Base-by-base conservation (phyloP, 1,284 basidiomycete genomes). In the Tilletia caries region DNA sequence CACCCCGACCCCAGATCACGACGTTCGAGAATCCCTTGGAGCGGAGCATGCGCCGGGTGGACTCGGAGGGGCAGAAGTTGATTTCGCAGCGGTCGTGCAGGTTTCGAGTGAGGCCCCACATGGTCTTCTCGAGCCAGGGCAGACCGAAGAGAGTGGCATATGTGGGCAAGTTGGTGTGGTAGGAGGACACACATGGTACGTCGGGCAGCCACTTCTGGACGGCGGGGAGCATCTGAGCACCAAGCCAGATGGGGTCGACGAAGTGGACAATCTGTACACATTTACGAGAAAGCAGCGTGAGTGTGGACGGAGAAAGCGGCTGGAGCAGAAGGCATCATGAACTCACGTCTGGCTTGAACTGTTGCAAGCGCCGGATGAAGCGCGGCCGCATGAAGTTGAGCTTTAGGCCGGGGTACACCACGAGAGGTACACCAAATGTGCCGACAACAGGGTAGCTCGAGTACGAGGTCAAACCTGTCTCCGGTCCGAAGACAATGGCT, bases 361-460 rank as follows among this genome's bases (percentile, higher is more conserved):
- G 83, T 48, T 80, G 77, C 29, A 85, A 69, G 20, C 85, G 82
- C n/a, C 84, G 79, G 67, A 88, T 78, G 76, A 88, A 88, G 52
- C 85, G 84, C 1, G 87, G 87, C 0, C 87, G 85, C 64, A 87
- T 83, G 73, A 88, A 88, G 80, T 88, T 88, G 75, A 88, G 85
- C 80, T 87, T 87, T 62, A 88, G 83, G 0, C 86, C 86, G 0
- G 87, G 87, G 71, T 87, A 88, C 52, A 87, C 82, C 43, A 87
- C 78, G 2, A 88, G 81, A 0, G 87, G 87, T 5, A 88, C 82
- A 18, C 87, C 87, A n/a, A 85, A 83, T 0, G 87, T 88, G 8
- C 87, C 87, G 5, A 87, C 86, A 0, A 88, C 83, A 2, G 87
- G 85, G 68, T 88, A 86, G 0, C 85, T 86, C 3, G 86, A 86